phyloP scores from a whole-genome alignment of 306 rosid genomes.

The Oemleria cerasiformis region DNA sequence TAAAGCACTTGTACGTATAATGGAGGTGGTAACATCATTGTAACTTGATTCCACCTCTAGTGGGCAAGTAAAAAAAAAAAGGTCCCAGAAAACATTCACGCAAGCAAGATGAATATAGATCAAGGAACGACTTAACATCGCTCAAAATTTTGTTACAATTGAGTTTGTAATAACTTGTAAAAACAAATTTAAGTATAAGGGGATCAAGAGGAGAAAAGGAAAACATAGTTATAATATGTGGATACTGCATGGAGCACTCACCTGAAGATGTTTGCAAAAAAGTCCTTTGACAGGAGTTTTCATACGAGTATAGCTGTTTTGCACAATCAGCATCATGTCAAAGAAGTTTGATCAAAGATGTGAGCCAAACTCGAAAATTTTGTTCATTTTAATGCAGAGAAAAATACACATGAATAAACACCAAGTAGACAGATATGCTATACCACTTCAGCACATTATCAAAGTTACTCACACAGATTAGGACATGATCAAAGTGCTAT shows the following conservation, averaged over 20 bases:
- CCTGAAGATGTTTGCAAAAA: constrained; percentile 90
- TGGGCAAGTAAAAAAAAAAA: neutral
- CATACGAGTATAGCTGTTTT: constrained; percentile 67
- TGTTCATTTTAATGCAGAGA: neutral
- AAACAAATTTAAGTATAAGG: neutral
- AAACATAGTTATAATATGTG: constrained; percentile 1
- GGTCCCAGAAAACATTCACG: neutral
- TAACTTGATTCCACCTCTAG: constrained; percentile 4
- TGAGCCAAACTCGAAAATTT: neutral
- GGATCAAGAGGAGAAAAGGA: neutral
- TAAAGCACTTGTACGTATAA: neutral
- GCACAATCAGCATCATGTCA: constrained; percentile 15
- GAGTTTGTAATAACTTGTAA: neutral
- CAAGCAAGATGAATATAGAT: neutral
- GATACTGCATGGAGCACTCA: constrained; percentile 29
- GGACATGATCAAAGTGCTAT: neutral
- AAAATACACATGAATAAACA: neutral
- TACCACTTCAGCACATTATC: neutral
- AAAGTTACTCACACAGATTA: neutral
- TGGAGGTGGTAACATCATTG: neutral
- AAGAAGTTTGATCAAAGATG: neutral
- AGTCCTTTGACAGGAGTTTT: constrained; percentile 86
- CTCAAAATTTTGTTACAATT: neutral
- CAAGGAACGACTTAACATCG: neutral
- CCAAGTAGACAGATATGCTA: neutral